A percentile compares a stretch with the other conserved stretches of the same genome.
These are phyloP conservation scores for Annulohypoxylon stygium DNA, from an alignment of 495 filamentous ascomycete species.

Conservation along the genomic window DNA sequence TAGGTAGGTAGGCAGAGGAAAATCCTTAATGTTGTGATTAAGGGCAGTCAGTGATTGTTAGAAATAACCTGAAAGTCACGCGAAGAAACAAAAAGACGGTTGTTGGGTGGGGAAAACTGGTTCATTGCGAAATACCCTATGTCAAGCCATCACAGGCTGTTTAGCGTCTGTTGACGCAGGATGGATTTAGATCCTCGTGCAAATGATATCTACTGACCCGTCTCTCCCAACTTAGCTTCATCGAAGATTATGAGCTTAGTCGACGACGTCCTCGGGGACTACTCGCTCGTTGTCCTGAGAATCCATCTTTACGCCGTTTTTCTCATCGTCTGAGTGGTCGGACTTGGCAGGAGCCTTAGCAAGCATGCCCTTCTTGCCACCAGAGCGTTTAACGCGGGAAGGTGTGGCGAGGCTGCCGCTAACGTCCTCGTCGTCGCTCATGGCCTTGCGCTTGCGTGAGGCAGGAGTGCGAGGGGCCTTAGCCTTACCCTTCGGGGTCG, in stretches of 20 bases:
- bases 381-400: conserved; percentile 31
- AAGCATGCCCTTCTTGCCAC: conserved; percentile 29
- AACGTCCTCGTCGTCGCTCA: conserved; percentile 13
- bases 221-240: not conserved
- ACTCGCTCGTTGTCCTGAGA: not conserved
- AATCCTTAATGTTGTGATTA: too few species aligned
- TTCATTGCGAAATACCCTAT: conserved; percentile 6
- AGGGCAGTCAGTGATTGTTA: not conserved
- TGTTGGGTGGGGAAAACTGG: not conserved
- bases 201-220: not conserved
- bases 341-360: conserved; percentile 13
- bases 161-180: not conserved
- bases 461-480: conserved; percentile 22
- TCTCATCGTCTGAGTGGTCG: conserved; percentile 22
- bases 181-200: not conserved
- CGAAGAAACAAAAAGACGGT: not conserved
- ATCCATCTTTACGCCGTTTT: conserved; percentile 11
- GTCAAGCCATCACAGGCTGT: not conserved
- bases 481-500: conserved; percentile 14
- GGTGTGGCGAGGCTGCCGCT: not conserved
- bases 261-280: conserved; percentile 14
- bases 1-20: too few species aligned
- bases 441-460: conserved; percentile 26
- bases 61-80: not conserved
- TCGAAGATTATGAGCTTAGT: not conserved